Evolutionary conservation across 106 monocot genomes (phyloP).

Genomic region (Dactylorhiza incarnata): DNA sequence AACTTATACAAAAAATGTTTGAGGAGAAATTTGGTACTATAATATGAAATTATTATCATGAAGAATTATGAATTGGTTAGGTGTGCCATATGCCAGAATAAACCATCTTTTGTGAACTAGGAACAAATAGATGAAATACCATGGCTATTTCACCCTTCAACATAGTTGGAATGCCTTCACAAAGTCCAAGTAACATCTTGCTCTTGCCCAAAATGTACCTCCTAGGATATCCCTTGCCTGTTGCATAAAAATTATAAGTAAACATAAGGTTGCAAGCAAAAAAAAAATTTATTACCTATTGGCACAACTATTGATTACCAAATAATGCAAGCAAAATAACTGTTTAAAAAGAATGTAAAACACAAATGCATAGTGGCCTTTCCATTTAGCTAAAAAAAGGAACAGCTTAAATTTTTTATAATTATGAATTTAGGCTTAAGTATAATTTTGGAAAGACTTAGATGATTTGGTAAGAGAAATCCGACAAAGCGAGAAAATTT

Average conservation of each 20-base stretch:
- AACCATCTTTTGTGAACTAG: not conserved
- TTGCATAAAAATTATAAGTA: constrained; percentile 12
- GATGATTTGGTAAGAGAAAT: too few relatives aligned
- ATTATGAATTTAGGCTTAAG: not conserved
- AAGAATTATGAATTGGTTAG: not conserved
- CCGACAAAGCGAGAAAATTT: too few relatives aligned
- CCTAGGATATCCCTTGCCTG: constrained; percentile 79
- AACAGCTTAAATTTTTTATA: not conserved
- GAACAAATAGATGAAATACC: constrained; percentile 29
- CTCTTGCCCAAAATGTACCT: constrained; percentile 84
- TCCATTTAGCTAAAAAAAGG: not conserved
- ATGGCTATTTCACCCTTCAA: constrained; percentile 82
- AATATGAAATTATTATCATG: not conserved
- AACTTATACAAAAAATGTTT: not conserved
- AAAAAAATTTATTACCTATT: not conserved
- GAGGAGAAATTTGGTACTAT: not conserved
- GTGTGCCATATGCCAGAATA: not conserved
- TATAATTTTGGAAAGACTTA: too few relatives aligned
- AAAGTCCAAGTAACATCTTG: constrained; percentile 83
- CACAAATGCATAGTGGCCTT: not conserved
- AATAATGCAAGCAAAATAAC: not conserved
- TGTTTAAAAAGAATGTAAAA: not conserved
- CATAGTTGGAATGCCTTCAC: constrained; percentile 91
- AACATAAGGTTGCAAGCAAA: not conserved
- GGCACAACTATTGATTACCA: not conserved